These are phyloP conservation scores for Scenedesmus sp. DNA, from an alignment of 163 green algal species.

Conservation along the genomic window DNA sequence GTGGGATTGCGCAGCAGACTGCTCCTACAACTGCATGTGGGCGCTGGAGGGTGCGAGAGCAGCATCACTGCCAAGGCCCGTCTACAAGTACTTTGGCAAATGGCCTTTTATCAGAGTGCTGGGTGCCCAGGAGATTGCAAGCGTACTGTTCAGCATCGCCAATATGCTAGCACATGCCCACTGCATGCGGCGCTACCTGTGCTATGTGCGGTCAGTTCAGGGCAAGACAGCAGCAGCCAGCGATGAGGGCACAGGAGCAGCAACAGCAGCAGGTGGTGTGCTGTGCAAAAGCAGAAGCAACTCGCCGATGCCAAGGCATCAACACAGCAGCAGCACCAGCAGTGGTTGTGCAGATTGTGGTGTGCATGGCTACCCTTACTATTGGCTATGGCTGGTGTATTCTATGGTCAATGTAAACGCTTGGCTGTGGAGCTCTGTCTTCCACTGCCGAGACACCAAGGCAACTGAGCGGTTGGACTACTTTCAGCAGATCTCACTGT, in stretches of 20 bases:
- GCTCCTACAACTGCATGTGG: slow-evolving; percentile 87
- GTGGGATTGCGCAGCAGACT: slow-evolving; percentile 75
- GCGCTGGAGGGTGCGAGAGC: slow-evolving; percentile 44
- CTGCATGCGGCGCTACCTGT: slow-evolving; percentile 51
- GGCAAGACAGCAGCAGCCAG: not conserved
- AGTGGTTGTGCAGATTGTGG: not conserved
- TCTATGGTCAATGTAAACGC: slow-evolving; percentile 65
- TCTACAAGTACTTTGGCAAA: slow-evolving; percentile 90
- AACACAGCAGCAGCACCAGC: not conserved
- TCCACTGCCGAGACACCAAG: slow-evolving; percentile 82
- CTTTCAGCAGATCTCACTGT: slow-evolving; percentile 72
- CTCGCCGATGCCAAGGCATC: not conserved
- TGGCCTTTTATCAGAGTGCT: slow-evolving; percentile 85
- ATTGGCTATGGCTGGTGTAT: slow-evolving; percentile 69
- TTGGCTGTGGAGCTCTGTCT: slow-evolving; percentile 85
- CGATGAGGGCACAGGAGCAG: not conserved
- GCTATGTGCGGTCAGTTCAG: slow-evolving; percentile 2
- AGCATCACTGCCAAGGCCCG: not conserved
- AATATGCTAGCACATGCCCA: slow-evolving; percentile 79
- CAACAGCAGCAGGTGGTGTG: not conserved
- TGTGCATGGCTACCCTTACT: slow-evolving; percentile 59
- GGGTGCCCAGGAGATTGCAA: slow-evolving; percentile 75
- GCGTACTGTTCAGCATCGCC: slow-evolving; percentile 78
- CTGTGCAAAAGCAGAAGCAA: not conserved
- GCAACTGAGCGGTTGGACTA: slow-evolving; percentile 89